A percentile compares a stretch with the other conserved stretches of the same genome.
Evolutionary conservation across 1,284 basidiomycete species (phyloP).

Genomic region (Salmacisia buchloeana): DNA sequence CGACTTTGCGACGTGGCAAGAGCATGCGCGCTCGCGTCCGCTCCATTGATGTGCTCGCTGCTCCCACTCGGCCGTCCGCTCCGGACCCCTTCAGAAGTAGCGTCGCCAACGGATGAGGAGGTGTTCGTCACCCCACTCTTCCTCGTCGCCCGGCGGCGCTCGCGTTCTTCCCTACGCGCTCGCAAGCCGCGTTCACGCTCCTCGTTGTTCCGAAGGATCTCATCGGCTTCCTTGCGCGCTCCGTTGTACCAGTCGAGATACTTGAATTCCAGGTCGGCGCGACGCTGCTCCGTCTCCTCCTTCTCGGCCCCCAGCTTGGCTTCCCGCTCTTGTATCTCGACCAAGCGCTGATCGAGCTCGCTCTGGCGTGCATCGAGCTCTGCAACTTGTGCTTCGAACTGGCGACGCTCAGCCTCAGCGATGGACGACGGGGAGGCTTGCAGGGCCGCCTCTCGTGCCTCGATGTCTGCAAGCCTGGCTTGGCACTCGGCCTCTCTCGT

Average conservation of each 20-base stretch:
- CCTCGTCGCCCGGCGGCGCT: neutral
- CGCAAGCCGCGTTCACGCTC: neutral
- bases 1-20: no score
- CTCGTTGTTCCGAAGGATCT: constrained; percentile 11
- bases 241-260: constrained; percentile 9
- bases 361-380: constrained; percentile 11
- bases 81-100: neutral
- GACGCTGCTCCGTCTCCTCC: neutral
- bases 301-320: neutral
- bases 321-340: constrained; percentile 4
- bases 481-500: neutral
- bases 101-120: neutral
- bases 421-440: neutral
- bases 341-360: constrained; percentile 9
- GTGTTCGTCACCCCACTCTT: neutral
- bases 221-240: constrained; percentile 5
- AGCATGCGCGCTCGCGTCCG: no score
- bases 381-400: neutral
- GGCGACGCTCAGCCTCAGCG: neutral
- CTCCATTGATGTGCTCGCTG: no score
- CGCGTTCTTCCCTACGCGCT: neutral
- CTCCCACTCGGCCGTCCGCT: neutral
- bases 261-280: neutral
- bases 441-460: constrained; percentile 10
- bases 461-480: constrained; percentile 10